phyloP scores from a whole-genome alignment of 2,329 filamentous ascomycete species.

The Lizonia empirigonia region DNA sequence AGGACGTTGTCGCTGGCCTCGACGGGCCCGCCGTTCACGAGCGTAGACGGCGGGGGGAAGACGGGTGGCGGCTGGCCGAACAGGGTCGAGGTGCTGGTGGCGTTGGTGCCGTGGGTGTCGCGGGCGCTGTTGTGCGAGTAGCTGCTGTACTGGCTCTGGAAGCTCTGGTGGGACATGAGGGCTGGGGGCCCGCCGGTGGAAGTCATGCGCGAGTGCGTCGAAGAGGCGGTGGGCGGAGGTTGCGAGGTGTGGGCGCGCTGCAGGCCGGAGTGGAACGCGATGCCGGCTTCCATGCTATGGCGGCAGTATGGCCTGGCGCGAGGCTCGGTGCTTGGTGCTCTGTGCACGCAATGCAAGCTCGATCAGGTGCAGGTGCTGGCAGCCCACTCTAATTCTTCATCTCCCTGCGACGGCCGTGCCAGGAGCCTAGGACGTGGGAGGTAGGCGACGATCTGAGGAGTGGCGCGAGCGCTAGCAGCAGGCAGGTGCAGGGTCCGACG shows the following conservation, averaged over 20 bases:
- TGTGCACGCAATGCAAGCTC: not conserved
- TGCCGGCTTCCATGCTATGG: constrained; percentile 40
- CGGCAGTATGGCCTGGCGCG: too few relatives aligned
- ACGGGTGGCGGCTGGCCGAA: constrained; percentile 47
- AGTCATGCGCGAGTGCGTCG: constrained; percentile 41
- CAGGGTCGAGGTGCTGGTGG: constrained; percentile 53
- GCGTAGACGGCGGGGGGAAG: constrained; percentile 42
- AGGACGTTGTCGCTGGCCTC: constrained; percentile 91
- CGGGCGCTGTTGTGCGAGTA: constrained; percentile 54
- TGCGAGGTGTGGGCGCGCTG: constrained; percentile 31
- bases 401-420: constrained; percentile 23
- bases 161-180: constrained; percentile 53
- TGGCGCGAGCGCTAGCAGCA: constrained; percentile 20
- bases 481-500: constrained; percentile 19
- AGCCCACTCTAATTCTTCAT: constrained; percentile 32
- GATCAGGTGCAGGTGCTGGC: not conserved
- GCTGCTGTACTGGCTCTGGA: constrained; percentile 55
- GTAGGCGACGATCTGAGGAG: constrained; percentile 11
- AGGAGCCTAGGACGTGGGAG: constrained; percentile 3
- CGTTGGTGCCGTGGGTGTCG: constrained; percentile 56
- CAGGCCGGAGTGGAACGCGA: constrained; percentile 28
- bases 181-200: constrained; percentile 44
- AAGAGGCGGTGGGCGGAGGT: constrained; percentile 29
- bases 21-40: constrained; percentile 64
- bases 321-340: not conserved